These are phyloP conservation scores for Trametes elegans DNA, from an alignment of 768 basidiomycete species.

Conservation along the genomic window DNA sequence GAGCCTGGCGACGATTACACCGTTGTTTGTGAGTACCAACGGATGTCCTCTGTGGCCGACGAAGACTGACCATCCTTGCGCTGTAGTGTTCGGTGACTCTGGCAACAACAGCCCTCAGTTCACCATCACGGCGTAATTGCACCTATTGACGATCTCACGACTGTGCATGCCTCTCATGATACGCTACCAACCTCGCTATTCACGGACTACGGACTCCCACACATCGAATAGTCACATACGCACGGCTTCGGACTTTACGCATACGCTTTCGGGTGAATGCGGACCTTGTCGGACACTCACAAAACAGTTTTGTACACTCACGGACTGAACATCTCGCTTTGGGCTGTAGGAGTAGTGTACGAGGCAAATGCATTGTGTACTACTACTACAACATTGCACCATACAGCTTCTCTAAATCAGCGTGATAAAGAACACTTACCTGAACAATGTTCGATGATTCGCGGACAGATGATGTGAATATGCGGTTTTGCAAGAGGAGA, in stretches of 20 bases:
- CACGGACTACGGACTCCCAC: background rate
- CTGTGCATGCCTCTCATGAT: constrained; percentile 6
- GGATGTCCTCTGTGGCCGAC: background rate
- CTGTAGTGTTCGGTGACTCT: constrained; percentile 48
- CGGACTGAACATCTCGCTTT: background rate
- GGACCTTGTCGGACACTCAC: constrained; percentile 2
- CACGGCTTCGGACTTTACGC: background rate
- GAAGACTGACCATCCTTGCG: background rate
- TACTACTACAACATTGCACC: background rate
- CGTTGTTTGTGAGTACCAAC: constrained; percentile 40
- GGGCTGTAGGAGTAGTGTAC: background rate
- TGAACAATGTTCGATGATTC: too few species aligned
- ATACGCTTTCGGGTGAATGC: background rate
- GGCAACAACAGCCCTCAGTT: constrained; percentile 43
- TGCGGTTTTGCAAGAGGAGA: background rate
- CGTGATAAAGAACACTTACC: too few species aligned
- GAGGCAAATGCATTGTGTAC: background rate
- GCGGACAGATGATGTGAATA: too few species aligned
- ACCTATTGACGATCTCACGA: background rate
- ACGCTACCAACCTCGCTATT: background rate
- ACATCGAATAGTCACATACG: constrained; percentile 1
- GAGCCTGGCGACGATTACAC: constrained; percentile 32
- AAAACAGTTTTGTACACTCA: background rate
- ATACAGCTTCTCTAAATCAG: too few species aligned
- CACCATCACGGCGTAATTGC: constrained; percentile 28